A percentile compares a stretch with the other conserved stretches of the same genome.
Evolutionary conservation across 140 eudicot genomes (phyloP).

Genomic region (Erigeron philadelphicus): DNA sequence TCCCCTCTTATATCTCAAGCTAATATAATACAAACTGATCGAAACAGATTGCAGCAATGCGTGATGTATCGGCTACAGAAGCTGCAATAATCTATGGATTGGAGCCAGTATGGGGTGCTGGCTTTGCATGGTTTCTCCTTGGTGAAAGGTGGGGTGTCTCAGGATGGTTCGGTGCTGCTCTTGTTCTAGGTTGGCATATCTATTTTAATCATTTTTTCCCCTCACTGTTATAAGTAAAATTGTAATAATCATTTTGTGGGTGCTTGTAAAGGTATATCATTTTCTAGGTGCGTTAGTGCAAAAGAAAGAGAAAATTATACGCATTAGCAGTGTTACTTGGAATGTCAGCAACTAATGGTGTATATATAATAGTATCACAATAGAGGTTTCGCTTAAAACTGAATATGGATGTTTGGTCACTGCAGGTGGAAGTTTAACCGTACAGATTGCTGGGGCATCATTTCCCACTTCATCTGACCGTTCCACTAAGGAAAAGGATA

Average conservation of each 20-base stretch:
- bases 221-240: background rate
- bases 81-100: slow-evolving; percentile 74
- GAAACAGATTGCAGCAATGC: slow-evolving; percentile 79
- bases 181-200: slow-evolving; percentile 55
- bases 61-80: slow-evolving; percentile 80
- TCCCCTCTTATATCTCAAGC: background rate
- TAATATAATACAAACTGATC: background rate
- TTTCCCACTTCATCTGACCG: slow-evolving; percentile 32
- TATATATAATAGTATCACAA: background rate
- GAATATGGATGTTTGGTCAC: slow-evolving; percentile 7
- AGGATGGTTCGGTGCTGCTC: slow-evolving; percentile 94
- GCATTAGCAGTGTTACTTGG: background rate
- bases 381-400: background rate
- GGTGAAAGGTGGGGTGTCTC: slow-evolving; percentile 83
- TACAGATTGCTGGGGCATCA: slow-evolving; percentile 68
- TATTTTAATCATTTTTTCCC: background rate
- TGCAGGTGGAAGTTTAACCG: slow-evolving; percentile 78
- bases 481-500: slow-evolving; percentile 23
- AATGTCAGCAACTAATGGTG: background rate
- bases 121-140: slow-evolving; percentile 89
- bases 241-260: background rate
- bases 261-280: background rate
- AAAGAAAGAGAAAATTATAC: background rate
- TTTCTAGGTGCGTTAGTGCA: background rate
- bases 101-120: slow-evolving; percentile 96